These are phyloP conservation scores for Sphenostylis stenocarpa DNA, from an alignment of 306 rosid genomes.

Conservation along the genomic window DNA sequence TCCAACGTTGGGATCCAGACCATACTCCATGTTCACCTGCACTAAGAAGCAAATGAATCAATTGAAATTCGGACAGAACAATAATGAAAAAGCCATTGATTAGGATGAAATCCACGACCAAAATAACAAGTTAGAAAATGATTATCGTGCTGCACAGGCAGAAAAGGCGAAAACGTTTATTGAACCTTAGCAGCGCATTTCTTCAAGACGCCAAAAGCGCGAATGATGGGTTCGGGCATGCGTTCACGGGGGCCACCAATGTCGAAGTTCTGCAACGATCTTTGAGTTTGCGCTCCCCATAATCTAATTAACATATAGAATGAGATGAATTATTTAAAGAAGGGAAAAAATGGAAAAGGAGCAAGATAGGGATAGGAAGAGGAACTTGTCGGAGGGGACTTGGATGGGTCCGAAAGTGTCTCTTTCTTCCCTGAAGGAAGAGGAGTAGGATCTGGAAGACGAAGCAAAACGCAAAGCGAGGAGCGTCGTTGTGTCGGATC, in stretches of 20 bases:
- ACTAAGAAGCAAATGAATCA: not conserved
- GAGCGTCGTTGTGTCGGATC: slow-evolving; percentile 46
- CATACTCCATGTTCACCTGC: slow-evolving; percentile 90
- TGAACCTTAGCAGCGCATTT: slow-evolving; percentile 90
- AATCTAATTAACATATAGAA: slow-evolving; percentile 40
- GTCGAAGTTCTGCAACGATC: slow-evolving; percentile 92
- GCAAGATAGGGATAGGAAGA: not conserved
- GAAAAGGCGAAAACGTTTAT: not conserved
- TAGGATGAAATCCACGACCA: not conserved
- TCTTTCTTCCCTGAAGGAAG: slow-evolving; percentile 82
- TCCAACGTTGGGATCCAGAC: slow-evolving; percentile 84
- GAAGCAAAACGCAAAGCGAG: slow-evolving; percentile 47
- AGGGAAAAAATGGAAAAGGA: not conserved
- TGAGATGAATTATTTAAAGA: not conserved
- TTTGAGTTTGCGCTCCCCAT: slow-evolving; percentile 99
- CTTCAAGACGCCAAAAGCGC: slow-evolving; percentile 87
- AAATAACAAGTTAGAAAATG: not conserved
- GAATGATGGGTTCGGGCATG: slow-evolving; percentile 96
- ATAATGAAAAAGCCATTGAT: not conserved
- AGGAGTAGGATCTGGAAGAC: slow-evolving; percentile 55
- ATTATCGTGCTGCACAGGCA: not conserved
- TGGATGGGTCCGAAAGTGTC: slow-evolving; percentile 95
- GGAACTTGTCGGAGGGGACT: slow-evolving; percentile 91
- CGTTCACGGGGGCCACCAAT: slow-evolving; percentile 97
- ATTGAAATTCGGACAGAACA: not conserved